phyloP scores from a whole-genome alignment of 129 eudicot species.

The Helichrysum umbraculigerum region DNA sequence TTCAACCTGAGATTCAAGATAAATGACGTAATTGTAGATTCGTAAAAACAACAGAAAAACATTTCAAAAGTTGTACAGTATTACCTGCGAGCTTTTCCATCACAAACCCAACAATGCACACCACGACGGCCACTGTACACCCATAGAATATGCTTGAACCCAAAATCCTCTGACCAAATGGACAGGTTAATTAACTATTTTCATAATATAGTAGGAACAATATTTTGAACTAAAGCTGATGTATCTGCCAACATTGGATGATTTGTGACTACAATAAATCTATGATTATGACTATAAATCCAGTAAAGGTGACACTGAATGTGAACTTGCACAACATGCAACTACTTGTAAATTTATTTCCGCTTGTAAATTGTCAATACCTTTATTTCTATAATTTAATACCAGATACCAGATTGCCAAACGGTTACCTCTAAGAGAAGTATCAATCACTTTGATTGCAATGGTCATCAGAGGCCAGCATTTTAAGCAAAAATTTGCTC shows the following conservation, averaged over 20 bases:
- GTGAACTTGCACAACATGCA: too few relatives aligned
- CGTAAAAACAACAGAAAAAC: not conserved
- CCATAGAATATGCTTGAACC: conserved; percentile 89
- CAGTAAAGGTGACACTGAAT: not conserved
- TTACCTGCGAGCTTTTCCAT: conserved; percentile 93
- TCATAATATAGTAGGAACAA: not conserved
- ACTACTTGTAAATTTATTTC: too few relatives aligned
- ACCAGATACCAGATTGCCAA: not conserved
- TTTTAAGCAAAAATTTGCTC: conserved; percentile 78
- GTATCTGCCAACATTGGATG: not conserved
- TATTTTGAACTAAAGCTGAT: not conserved
- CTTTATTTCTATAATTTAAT: too few relatives aligned
- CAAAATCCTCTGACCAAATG: conserved; percentile 73
- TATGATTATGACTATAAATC: not conserved
- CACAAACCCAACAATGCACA: conserved; percentile 99
- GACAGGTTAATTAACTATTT: not conserved
- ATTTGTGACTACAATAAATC: not conserved
- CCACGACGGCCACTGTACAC: conserved; percentile 97
- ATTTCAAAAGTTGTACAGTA: conserved; percentile 19
- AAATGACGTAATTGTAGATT: not conserved
- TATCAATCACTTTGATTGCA: conserved; percentile 84
- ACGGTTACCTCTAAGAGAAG: conserved; percentile 75
- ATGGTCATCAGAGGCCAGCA: conserved; percentile 98
- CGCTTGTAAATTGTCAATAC: too few relatives aligned
- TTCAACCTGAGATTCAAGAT: conserved; percentile 49